Base-by-base conservation (phyloP, 768 basidiomycete species). In the Hericium erinaceus region DNA sequence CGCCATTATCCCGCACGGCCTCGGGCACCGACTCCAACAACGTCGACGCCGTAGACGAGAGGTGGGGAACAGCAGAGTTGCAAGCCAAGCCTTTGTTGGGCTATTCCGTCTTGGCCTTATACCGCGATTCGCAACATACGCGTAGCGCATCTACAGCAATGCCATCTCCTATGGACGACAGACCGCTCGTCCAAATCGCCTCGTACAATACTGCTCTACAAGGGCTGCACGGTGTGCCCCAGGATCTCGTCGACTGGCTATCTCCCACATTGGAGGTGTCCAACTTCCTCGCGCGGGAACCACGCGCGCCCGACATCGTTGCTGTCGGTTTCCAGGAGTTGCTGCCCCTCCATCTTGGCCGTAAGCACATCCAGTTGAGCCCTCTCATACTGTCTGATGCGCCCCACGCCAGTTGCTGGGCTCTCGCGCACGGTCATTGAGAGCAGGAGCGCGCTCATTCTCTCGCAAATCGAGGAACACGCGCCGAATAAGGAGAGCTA, bases 321-420 rank as follows among this genome's bases (percentile, higher is more conserved):
- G 94, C 86, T 6, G 87, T 98, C 54, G 92, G 92, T 2, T 94
- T 97, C 62, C 95, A 98, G 69, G 95, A 98, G 69, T 77, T 97
- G 24, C 76, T 95, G 12, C 94, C 93, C 6, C 77, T 98, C 2
- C 90, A 95, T 67, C 83, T 93, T 41, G 87, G 89, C 60, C 78
- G 89, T 92, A 71, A 64, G 88, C 52, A 33, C 48, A 53, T 50
- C 24, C 39, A 40, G 26, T 33, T 15, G 20, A 15, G 13, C 48
- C 24, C 20, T 44, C 54, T 59, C 22, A 39, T 28, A 24, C 40
- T 56, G 55, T 15, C 48, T 48, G 46, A 41, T 54, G 20, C 50
- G 58, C 61, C 55, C 60, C 53, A 39, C 50, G 46, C 11, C 64
- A 95, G 91, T 95, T 41, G 81, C 87, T 61, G 93, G 94, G 10